A percentile compares a stretch with the other conserved stretches of the same genome.
These are phyloP conservation scores for Clarkia xantiana DNA, from an alignment of 345 rosid species.

Conservation along the genomic window DNA sequence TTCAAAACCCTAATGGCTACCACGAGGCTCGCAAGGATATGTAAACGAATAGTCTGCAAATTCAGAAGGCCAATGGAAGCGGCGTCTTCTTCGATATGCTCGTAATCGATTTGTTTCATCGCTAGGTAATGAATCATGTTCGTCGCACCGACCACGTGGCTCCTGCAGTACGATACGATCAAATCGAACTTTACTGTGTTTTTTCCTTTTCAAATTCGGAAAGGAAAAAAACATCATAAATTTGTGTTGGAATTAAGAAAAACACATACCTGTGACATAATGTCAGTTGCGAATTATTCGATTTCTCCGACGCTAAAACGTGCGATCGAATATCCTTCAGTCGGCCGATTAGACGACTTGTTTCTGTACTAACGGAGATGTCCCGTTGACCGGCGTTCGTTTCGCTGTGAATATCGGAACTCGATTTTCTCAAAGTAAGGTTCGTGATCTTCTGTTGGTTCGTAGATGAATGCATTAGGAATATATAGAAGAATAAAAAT, in stretches of 20 bases:
- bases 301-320: constrained; percentile 45
- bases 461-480: no score
- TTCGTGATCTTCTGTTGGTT: no score
- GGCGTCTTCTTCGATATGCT: constrained; percentile 31
- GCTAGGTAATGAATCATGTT: constrained; percentile 51
- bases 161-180: no score
- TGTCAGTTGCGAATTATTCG: constrained; percentile 45
- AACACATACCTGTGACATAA: constrained; percentile 43
- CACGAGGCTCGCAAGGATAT: constrained; percentile 30
- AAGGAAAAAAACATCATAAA: no score
- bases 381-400: no score
- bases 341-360: constrained; percentile 33
- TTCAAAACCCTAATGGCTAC: constrained; percentile 26
- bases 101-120: constrained; percentile 31
- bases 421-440: no score
- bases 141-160: constrained; percentile 32
- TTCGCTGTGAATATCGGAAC: no score
- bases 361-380: no score
- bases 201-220: no score
- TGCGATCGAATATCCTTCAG: constrained; percentile 41
- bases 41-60: constrained; percentile 29
- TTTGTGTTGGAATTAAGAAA: background rate
- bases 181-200: no score
- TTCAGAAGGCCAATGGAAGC: constrained; percentile 28
- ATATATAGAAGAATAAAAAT: no score